A percentile compares a stretch with the other conserved stretches of the same genome.
Evolutionary conservation across 2,329 filamentous ascomycete genomes (phyloP).

Genomic region (Talaromyces marneffei): DNA sequence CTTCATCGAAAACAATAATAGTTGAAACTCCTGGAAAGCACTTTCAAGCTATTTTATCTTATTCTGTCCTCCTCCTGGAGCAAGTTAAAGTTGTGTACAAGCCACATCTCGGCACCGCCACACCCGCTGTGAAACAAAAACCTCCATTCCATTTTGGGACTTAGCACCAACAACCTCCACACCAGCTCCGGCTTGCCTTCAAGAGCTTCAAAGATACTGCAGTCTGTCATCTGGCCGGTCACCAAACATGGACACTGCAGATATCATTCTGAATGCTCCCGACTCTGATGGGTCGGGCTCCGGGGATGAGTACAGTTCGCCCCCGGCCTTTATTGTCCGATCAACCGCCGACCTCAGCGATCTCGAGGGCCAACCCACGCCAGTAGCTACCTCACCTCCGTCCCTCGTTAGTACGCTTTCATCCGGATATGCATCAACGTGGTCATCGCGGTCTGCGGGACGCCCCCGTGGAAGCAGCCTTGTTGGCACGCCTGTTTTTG

Average conservation of each 20-base stretch:
- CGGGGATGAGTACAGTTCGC: conserved; percentile 34
- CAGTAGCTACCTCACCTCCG: conserved; percentile 29
- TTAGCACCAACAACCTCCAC: background rate
- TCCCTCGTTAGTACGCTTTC: conserved; percentile 25
- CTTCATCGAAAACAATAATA: background rate
- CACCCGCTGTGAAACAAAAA: background rate
- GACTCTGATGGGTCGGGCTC: conserved; percentile 40
- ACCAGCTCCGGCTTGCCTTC: background rate
- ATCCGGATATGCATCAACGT: conserved; percentile 25
- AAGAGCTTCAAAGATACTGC: background rate
- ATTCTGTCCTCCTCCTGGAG: background rate
- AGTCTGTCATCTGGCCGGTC: background rate
- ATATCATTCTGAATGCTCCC: conserved; percentile 28
- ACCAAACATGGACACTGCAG: conserved; percentile 40
- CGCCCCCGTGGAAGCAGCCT: conserved; percentile 41
- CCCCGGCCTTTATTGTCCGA: conserved; percentile 30
- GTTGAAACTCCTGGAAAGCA: background rate
- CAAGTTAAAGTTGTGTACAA: background rate
- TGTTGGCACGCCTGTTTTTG: conserved; percentile 40
- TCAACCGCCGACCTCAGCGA: conserved; percentile 27
- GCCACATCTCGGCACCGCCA: conserved; percentile 7
- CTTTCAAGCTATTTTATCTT: background rate
- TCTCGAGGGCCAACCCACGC: conserved; percentile 28
- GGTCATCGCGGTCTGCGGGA: conserved; percentile 31
- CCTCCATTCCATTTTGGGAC: background rate